Base-by-base conservation (phyloP, 106 monocot species). In the Phalaenopsis aphrodite region DNA sequence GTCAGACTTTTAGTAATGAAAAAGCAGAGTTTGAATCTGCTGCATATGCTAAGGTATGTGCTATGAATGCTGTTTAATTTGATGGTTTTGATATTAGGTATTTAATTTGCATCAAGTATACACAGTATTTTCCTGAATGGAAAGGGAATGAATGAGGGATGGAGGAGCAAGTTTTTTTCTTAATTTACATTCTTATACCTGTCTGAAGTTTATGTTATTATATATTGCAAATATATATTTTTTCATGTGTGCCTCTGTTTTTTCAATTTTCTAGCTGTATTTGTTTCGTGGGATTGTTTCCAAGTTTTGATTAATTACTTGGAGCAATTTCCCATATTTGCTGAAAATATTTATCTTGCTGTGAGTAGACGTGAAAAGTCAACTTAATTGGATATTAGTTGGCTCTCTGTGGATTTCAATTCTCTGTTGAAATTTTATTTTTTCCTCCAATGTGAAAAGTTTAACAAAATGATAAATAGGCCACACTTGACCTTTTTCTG, bases 11-110 rank as follows among this genome's bases (percentile, higher is more conserved):
- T 82, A 85, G 67, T 48, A 92, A 75, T 41, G 97, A 94, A 75
- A 94, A 97, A 79, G 38, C 69, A 69, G 90, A 94, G 66, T 97
- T 92, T 82, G 94, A 97, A 84, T 80, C 90, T 86, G 82, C 85
- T 55, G 84, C 85, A 47, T 97, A 87, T 78, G 74, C 84, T 45
- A 97, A 97, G 92, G 97, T 97, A 86, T 78, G 73, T 41, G 65
- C 74, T 16, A 69, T 69, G 69, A 69, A 69, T 69, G 69, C 69
- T 39, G 39, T 69, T 38, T 69, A 69, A 61, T 69, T 69, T 69
- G 38, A 38, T 69, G 39, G n/a, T 65, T 69, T 69, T 69, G 38
- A 69, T 69, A 69, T 6, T 65, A 0, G n/a, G 64, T 65, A 7
- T 24, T 21, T n/a, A 65, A 65, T 69, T 69, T 69, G 69, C 69